phyloP scores from a whole-genome alignment of 129 eudicot species.

The Centella asiatica region DNA sequence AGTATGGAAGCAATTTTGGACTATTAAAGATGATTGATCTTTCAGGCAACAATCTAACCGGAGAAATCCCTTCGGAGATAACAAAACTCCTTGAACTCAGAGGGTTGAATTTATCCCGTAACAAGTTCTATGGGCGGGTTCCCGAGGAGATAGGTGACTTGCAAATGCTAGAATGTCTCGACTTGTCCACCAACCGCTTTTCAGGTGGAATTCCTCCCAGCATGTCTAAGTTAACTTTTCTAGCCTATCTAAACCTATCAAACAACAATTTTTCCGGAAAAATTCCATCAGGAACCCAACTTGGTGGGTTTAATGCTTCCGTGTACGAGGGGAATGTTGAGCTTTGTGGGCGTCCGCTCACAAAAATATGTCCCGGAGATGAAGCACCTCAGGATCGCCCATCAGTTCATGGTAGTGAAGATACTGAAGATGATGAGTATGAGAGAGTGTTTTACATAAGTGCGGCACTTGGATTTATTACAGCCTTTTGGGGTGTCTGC shows the following conservation, averaged over 20 bases:
- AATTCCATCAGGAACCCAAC: slow-evolving; percentile 28
- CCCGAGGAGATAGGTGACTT: slow-evolving; percentile 23
- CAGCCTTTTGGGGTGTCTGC: not conserved
- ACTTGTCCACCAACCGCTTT: slow-evolving; percentile 13
- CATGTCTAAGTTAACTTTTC: too few species aligned
- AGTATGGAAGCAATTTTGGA: slow-evolving; percentile 21
- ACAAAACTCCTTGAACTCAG: slow-evolving; percentile 18
- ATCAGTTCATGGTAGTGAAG: not conserved
- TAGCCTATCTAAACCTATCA: too few species aligned
- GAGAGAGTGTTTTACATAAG: slow-evolving; percentile 23
- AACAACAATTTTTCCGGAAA: slow-evolving; percentile 16
- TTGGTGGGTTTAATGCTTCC: slow-evolving; percentile 21
- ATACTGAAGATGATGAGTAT: not conserved
- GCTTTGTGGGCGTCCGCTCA: slow-evolving; percentile 30
- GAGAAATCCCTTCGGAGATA: slow-evolving; percentile 32
- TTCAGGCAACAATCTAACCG: slow-evolving; percentile 27
- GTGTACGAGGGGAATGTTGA: slow-evolving; percentile 11
- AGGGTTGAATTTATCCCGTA: slow-evolving; percentile 34
- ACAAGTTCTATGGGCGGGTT: slow-evolving; percentile 41
- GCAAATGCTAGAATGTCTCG: slow-evolving; percentile 36
- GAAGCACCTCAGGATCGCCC: not conserved
- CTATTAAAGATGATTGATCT: slow-evolving; percentile 26
- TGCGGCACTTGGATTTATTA: not conserved
- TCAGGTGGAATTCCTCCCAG: too few species aligned
- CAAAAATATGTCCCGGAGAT: slow-evolving; percentile 6